Percentiles rank a stretch among this genome's conserved stretches.
These are phyloP conservation scores for Gnetum montanum DNA, from an alignment of 75 land plant genomes.

Conservation along the genomic window DNA sequence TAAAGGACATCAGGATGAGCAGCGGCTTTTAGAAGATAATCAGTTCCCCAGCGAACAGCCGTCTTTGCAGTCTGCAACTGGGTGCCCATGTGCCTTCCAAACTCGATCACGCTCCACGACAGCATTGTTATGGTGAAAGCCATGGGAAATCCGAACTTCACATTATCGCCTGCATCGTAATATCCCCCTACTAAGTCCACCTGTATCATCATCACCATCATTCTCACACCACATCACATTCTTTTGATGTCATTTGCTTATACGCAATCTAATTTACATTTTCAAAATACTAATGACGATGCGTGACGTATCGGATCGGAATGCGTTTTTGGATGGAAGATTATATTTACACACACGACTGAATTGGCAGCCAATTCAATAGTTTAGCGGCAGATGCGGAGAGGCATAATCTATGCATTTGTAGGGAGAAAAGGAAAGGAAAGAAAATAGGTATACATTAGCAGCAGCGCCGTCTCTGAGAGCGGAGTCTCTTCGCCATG, in stretches of 20 bases:
- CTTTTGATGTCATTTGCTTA: too few species aligned
- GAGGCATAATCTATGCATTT: neutral
- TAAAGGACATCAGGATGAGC: constrained; percentile 22
- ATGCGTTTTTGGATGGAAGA: too few species aligned
- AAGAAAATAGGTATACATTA: neutral
- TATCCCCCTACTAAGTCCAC: constrained; percentile 53
- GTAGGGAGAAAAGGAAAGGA: neutral
- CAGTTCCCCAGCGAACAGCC: constrained; percentile 48
- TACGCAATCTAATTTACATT: too few species aligned
- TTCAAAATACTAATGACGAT: too few species aligned
- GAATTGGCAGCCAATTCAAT: too few species aligned
- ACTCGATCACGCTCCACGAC: constrained; percentile 46
- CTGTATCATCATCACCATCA: too few species aligned
- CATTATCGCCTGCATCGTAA: constrained; percentile 59
- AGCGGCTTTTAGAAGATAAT: constrained; percentile 49
- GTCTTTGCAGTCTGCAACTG: constrained; percentile 19
- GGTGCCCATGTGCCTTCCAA: constrained; percentile 15
- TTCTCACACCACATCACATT: neutral
- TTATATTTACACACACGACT: too few species aligned
- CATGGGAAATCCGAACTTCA: constrained; percentile 63
- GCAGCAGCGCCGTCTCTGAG: constrained; percentile 15
- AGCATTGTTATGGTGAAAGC: constrained; percentile 53
- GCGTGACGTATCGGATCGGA: too few species aligned
- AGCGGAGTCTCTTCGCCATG: constrained; percentile 22
- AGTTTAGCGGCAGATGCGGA: too few species aligned